A percentile compares a stretch with the other conserved stretches of the same genome.
These are phyloP conservation scores for Proliferodiscus dingleyae DNA, from an alignment of 2,329 filamentous ascomycete species.

Conservation along the genomic window DNA sequence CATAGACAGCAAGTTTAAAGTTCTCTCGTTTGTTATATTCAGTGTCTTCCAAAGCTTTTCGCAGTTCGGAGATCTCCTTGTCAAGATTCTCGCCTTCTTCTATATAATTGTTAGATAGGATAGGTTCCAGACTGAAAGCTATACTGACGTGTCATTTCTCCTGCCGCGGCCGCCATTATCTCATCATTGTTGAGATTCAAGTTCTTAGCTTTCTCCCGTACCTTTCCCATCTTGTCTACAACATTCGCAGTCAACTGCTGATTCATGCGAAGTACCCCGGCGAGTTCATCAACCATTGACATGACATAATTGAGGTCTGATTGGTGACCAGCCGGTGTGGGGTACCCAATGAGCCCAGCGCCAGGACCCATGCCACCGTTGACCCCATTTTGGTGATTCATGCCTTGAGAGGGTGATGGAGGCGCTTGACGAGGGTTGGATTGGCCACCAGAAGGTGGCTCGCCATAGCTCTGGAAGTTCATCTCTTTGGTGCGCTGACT, in stretches of 20 bases:
- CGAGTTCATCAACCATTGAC: slow-evolving; percentile 63
- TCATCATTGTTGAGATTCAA: slow-evolving; percentile 54
- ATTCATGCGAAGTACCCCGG: slow-evolving; percentile 29
- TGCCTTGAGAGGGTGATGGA: slow-evolving; percentile 28
- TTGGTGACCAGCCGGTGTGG: slow-evolving; percentile 63
- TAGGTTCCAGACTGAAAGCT: background rate
- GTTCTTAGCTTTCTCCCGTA: slow-evolving; percentile 51
- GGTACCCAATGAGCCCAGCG: slow-evolving; percentile 30
- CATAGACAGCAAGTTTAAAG: slow-evolving; percentile 48
- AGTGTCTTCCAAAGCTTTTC: slow-evolving; percentile 57
- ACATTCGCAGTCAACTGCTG: slow-evolving; percentile 61
- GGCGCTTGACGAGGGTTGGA: slow-evolving; percentile 27
- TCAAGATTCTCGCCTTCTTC: slow-evolving; percentile 58
- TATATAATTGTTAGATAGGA: slow-evolving; percentile 27
- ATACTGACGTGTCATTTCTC: slow-evolving; percentile 51
- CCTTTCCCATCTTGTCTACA: slow-evolving; percentile 56
- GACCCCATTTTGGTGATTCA: slow-evolving; percentile 29
- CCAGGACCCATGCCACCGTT: slow-evolving; percentile 28
- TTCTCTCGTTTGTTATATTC: slow-evolving; percentile 58
- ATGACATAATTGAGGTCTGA: slow-evolving; percentile 66
- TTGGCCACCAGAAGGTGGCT: slow-evolving; percentile 19
- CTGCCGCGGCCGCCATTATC: slow-evolving; percentile 49
- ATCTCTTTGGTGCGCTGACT: background rate
- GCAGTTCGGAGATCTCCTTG: slow-evolving; percentile 54
- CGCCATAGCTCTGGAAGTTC: slow-evolving; percentile 25